These are phyloP conservation scores for Backusella westeae DNA, from an alignment of 192 early-diverging fungal species.

Conservation along the genomic window DNA sequence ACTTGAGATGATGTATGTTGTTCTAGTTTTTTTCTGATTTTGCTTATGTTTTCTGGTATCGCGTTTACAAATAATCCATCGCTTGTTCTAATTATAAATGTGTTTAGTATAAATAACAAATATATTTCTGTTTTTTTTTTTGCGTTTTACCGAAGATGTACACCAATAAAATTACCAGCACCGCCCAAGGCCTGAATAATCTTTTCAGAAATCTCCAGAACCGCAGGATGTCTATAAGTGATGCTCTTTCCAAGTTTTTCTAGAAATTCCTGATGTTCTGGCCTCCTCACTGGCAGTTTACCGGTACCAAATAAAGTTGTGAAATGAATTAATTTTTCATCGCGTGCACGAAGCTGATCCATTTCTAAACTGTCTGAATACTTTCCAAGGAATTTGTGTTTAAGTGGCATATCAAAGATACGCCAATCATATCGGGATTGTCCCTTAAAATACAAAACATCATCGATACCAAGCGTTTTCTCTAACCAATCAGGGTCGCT, in stretches of 20 bases:
- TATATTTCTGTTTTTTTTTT: not conserved
- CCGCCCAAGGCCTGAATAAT: conserved; percentile 26
- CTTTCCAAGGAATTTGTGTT: conserved; percentile 19
- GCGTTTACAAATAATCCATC: conserved; percentile 32
- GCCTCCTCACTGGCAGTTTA: conserved; percentile 22
- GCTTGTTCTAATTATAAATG: conserved; percentile 15
- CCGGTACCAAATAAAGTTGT: conserved; percentile 33
- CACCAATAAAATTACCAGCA: conserved; percentile 31
- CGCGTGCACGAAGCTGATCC: conserved; percentile 13
- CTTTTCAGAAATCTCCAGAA: conserved; percentile 19
- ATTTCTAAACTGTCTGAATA: conserved; percentile 30
- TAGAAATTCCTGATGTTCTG: conserved; percentile 33
- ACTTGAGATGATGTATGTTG: not conserved
- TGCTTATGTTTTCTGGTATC: conserved; percentile 25
- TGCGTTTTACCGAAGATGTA: conserved; percentile 33
- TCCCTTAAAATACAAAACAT: conserved; percentile 32
- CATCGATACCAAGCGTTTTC: conserved; percentile 21
- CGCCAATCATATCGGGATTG: conserved; percentile 38
- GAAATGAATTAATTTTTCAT: conserved; percentile 37
- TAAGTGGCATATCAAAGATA: conserved; percentile 26
- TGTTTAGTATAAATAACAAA: not conserved
- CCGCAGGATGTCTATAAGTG: conserved; percentile 31
- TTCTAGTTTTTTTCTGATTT: conserved; percentile 13
- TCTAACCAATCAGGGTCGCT: conserved; percentile 26
- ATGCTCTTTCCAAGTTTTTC: conserved; percentile 30